Evolutionary conservation across 257 asterid genomes (phyloP), one percentile per base, ranked within the genome.

Genomic region (Solanum pennellii): DNA sequence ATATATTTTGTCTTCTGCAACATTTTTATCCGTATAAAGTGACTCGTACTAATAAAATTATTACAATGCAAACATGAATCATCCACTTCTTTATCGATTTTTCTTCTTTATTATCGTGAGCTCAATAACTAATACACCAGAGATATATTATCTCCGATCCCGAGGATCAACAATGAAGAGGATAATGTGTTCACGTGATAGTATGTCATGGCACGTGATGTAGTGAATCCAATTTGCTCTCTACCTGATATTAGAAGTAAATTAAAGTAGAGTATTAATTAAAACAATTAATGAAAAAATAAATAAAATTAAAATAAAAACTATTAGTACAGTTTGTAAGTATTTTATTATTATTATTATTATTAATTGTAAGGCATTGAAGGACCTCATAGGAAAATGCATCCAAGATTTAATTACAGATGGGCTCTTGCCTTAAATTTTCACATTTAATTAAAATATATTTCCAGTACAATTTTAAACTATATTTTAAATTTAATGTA

Each of bases 311-410:
- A 69, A 29, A 15, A 29, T 11, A 37, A 74, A 73, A 79, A 27
- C 27, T 14, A 71, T 5, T 80, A 45, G 25, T 45, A 29, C 66
- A 79, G 18, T 52, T 45, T 79, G 84, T 79, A 80, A 47, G 39
- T 33, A 0, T 18, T 80, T 56, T 56, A 16, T 52, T 49, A 35
- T 79, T 45, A 35, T 35, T 37, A 37, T 37, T 37, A 37, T 37
- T 45, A 45, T 47, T 80, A 76, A 76, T 41, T 37, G 27, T 27
- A 37, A 45, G 56, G 88, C 80, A 89, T 83, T 90, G 89, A 86
- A 86, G 89, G 69, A 90, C 68, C 90, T 76, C 89, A 90, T 83
- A 52, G 88, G 88, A 83, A 88, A 88, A 88, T 56, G 89, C 90
- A 88, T n/a, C 90, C 23, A 18, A 49, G 42, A 82, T 82, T 76